Base-by-base conservation (phyloP, 2,329 filamentous ascomycete genomes). In the Xylariaceae sp. region DNA sequence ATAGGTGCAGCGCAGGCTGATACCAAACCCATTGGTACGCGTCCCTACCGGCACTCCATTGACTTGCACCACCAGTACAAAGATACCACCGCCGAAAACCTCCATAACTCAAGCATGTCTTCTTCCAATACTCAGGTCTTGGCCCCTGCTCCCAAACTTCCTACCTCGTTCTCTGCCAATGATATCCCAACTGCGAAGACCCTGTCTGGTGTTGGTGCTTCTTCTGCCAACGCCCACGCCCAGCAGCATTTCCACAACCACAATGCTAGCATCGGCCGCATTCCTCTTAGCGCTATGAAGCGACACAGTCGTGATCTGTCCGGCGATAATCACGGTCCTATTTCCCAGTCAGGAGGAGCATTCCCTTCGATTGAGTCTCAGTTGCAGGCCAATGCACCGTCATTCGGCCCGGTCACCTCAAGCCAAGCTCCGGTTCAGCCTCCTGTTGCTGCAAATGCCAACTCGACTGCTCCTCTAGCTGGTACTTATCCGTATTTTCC, bases 131-230 rank as follows among this genome's bases (percentile, higher is more conserved):
- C 68, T 54, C 76, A 80, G 56, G 71, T 72, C 56, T 80, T 87
- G 69, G 77, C 81, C 30, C 81, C 82, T 51, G 82, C 87, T 37
- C 84, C 86, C 32, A 90, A 89, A 75, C 72, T 96, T 55, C 88
- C 91, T 72, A 86, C 88, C 44, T 96, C 92, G 0, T 96, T 89
- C 74, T 96, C 94, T 7, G 85, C 89, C 51, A 94, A 88, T 70
- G 91, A 97, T 66, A 79, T 96, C 26, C 88, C 91, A 3, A 95
- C 91, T 6, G 77, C 91, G 66, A 95, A 94, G 80, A 86, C 79
- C 62, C 76, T 60, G 40, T 47, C 53, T 11, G 27, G 43, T 31
- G n/a, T 50, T 39, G 54, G 41, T 8, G 73, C 79, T 51, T 70
- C 70, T 35, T 68, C 64, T 6, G 58, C 68, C 65, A 80, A 76